Base-by-base conservation (phyloP, 257 asterid genomes). In the Plantago major region DNA sequence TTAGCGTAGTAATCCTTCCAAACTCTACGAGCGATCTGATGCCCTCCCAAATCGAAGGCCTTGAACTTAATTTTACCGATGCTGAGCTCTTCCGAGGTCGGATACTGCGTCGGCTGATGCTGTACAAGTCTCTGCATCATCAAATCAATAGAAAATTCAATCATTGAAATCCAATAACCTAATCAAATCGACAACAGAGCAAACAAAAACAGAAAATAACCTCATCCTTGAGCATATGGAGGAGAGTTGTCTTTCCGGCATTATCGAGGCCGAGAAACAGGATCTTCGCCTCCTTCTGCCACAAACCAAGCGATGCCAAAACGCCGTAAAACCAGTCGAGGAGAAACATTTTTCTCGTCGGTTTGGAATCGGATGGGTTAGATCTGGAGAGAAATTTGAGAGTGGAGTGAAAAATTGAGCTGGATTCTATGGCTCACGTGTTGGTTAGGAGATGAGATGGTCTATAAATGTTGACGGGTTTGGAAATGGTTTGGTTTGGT, bases 71-170 rank as follows among this genome's bases (percentile, higher is more conserved):
- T 75, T 70, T 79, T 73, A 9, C 85, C 85, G 40, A 79, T 75
- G 37, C 85, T 79, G 61, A 79, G 79, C 85, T 80, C 85, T 44
- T 80, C 82, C 68, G 78, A 76, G n/a, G 85, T 76, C 61, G 85
- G 85, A 74, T 80, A 68, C 62, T 80, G 85, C 17, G 85, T 80
- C 73, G 85, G 82, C 73, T 78, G 84, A 66, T 78, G 84, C 79
- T 78, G 84, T 45, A 78, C 84, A 63, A 78, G 58, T 59, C 81
- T 72, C 81, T 78, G 84, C 57, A 33, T 1, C 1, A 33, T 33
- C 7, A 33, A 33, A 33, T 33, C 40, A 1, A 33, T 33, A 7
- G 40, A 5, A 33, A 60, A 68, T 26, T 22, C 16, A 57, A 37
- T 40, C 22, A 52, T 37, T 16, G 1, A 12, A 58, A 62, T 33